A percentile compares a stretch with the other conserved stretches of the same genome.
Conservation (phyloP, 352 stramenopile species). For the Labyrinthula sp. region DNA sequence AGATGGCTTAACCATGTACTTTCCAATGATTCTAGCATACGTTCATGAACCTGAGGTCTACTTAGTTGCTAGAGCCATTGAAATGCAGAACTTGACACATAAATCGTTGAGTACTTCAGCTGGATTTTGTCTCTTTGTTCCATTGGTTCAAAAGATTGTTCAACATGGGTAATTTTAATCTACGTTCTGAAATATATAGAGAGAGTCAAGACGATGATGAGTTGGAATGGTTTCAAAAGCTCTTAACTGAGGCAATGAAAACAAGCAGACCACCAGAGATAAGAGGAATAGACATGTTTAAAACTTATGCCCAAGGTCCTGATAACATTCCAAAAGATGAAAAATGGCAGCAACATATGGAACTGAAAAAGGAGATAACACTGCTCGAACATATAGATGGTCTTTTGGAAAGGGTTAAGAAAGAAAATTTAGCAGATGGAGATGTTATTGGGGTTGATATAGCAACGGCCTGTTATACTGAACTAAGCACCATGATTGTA, state of each 20-base stretch:
- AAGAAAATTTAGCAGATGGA: constrained; percentile 27
- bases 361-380: not conserved
- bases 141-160: constrained; percentile 25
- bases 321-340: constrained; percentile 28
- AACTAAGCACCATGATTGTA: constrained; percentile 29
- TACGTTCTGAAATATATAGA: no score
- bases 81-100: constrained; percentile 31
- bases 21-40: constrained; percentile 32
- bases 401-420: constrained; percentile 20
- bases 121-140: constrained; percentile 21
- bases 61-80: constrained; percentile 28
- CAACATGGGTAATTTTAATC: constrained; percentile 4
- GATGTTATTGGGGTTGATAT: constrained; percentile 9
- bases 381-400: constrained; percentile 29
- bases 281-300: constrained; percentile 24
- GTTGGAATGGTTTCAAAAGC: no score
- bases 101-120: constrained; percentile 27
- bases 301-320: constrained; percentile 26
- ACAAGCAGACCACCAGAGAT: constrained; percentile 29
- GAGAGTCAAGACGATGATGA: no score
- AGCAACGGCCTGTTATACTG: constrained; percentile 30
- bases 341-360: constrained; percentile 34
- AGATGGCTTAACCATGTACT: constrained; percentile 29
- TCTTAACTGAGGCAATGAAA: constrained; percentile 28
- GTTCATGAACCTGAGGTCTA: constrained; percentile 26